phyloP scores from a whole-genome alignment of 148 eudicot genomes.

The Polygonum maritimum region DNA sequence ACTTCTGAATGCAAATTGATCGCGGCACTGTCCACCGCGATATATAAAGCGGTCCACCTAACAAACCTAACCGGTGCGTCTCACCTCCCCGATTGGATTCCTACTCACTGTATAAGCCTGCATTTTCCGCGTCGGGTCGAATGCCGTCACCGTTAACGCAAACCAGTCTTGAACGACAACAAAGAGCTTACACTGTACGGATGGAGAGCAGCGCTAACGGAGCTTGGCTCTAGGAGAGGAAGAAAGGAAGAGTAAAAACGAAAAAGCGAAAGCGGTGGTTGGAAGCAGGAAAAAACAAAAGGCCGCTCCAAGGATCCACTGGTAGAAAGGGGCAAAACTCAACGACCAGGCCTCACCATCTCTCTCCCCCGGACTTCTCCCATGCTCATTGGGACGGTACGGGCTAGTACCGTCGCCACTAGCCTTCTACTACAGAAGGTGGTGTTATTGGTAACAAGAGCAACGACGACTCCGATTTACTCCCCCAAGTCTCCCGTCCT shows the following conservation, averaged over 20 bases:
- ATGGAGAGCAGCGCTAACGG: no score
- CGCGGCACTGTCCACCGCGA: no score
- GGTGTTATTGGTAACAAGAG: slow-evolving; percentile 19
- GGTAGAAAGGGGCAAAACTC: background rate
- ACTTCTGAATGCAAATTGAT: no score
- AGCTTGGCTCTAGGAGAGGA: background rate
- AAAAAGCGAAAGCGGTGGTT: slow-evolving; percentile 2
- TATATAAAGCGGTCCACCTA: no score
- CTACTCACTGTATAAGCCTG: no score
- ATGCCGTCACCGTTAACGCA: no score
- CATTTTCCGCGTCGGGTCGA: no score
- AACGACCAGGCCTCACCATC: background rate
- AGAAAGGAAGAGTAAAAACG: background rate
- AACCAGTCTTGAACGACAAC: no score
- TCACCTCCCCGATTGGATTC: no score
- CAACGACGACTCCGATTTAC: background rate
- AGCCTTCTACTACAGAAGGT: slow-evolving; percentile 19
- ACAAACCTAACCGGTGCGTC: no score
- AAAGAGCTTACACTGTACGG: no score
- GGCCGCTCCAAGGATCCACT: slow-evolving; percentile 4
- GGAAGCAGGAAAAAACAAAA: background rate
- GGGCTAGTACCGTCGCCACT: no score
- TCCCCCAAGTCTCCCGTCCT: background rate
- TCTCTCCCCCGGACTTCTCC: background rate
- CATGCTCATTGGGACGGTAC: background rate